These are phyloP conservation scores for Lachnellula occidentalis DNA, from an alignment of 2,329 filamentous ascomycete genomes.

Conservation along the genomic window DNA sequence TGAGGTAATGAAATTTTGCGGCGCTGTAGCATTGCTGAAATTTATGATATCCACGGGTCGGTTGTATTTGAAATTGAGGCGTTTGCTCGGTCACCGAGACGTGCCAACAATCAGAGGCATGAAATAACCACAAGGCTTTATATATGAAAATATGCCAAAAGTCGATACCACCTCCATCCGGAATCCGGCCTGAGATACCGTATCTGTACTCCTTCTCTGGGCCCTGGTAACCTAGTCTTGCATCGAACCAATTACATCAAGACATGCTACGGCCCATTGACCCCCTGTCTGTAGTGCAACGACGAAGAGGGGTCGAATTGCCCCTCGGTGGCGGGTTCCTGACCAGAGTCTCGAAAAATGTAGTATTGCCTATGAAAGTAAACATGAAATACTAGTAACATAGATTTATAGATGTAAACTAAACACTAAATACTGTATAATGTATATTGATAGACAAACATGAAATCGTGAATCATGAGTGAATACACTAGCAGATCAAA, in stretches of 20 bases:
- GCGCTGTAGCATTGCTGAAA: background rate
- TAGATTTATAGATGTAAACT: too few relatives aligned
- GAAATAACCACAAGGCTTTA: background rate
- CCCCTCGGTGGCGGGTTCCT: background rate
- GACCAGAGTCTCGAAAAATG: background rate
- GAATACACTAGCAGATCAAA: too few relatives aligned
- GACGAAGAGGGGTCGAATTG: background rate
- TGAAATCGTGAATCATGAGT: too few relatives aligned
- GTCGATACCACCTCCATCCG: too few relatives aligned
- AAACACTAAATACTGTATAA: too few relatives aligned
- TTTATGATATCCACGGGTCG: conserved; percentile 5
- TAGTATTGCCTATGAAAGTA: too few relatives aligned
- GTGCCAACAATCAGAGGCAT: background rate
- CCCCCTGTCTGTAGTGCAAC: background rate
- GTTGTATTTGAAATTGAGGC: background rate
- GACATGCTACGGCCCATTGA: background rate
- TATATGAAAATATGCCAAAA: too few relatives aligned
- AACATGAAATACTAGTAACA: background rate
- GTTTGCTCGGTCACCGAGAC: background rate
- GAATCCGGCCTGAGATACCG: too few relatives aligned
- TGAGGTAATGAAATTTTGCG: background rate
- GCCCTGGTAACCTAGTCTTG: background rate
- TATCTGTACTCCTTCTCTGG: too few relatives aligned
- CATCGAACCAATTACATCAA: background rate
- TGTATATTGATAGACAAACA: too few relatives aligned